These are phyloP conservation scores for Umbilicus rupestris DNA, from an alignment of 164 flowering plant genomes.

Conservation along the genomic window DNA sequence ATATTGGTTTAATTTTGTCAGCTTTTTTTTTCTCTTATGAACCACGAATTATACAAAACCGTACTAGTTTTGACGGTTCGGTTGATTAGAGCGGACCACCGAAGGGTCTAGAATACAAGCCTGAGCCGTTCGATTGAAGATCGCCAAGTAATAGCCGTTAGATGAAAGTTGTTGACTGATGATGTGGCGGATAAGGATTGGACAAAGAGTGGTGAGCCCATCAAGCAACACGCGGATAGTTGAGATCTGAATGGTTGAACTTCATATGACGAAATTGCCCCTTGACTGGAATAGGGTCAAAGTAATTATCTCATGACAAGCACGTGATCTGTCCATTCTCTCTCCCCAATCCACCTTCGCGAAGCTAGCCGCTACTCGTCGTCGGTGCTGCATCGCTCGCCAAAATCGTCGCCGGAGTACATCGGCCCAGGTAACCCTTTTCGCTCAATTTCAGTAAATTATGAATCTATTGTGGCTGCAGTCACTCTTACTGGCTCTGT, in stretches of 20 bases:
- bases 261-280: background rate
- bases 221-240: background rate
- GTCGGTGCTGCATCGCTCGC: constrained; percentile 1
- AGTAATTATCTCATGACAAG: background rate
- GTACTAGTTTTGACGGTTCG: too few species aligned
- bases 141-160: constrained; percentile 12
- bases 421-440: background rate
- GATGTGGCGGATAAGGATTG: constrained; percentile 1
- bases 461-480: background rate
- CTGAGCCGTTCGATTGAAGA: too few species aligned
- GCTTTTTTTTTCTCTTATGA: too few species aligned
- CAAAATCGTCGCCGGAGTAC: background rate
- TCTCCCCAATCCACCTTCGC: background rate
- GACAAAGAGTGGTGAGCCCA: background rate
- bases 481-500: background rate
- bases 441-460: background rate
- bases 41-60: too few species aligned
- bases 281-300: background rate
- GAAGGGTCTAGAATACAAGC: background rate
- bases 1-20: too few species aligned
- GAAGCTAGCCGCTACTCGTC: background rate
- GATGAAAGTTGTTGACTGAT: background rate
- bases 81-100: background rate
- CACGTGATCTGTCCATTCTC: constrained; percentile 4
- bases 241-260: background rate